Base-by-base conservation (phyloP, 2,329 filamentous ascomycete species). In the Penicillium psychrosexuale region DNA sequence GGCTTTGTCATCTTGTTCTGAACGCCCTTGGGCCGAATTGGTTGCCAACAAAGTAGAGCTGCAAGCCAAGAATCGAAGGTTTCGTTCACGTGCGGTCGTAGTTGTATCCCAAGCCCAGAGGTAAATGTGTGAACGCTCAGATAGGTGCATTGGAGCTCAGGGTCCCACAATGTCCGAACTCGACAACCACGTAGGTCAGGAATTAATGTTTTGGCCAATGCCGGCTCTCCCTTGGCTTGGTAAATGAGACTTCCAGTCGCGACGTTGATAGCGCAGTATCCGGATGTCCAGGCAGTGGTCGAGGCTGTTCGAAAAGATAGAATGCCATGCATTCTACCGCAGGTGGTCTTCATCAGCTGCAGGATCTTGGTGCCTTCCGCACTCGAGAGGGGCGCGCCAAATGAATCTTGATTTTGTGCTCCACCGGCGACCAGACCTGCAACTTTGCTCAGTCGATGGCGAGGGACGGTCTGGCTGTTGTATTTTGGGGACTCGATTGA, bases 21-120 rank as follows among this genome's bases (percentile, higher is more conserved):
- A 34, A 79, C 77, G 11, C 72, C 80, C 48, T 76, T 80, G 5
- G 78, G 78, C 42, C 77, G 72, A 50, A 80, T 76, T 7, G 78
- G 78, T 55, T 80, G 78, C 78, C 78, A 80, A 56, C 78, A 80
- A 13, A 80, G 68, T 37, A 80, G 63, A n/a, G 78, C 78, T 36
- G 77, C 78, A 13, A 80, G 74, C 78, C 78, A 80, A 2, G 78
- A 79, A 61, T 80, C 78, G 56, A 79, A 80, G 3, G 78, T 80
- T 61, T 80, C 78, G 43, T 72, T 75, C 9, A 80, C 77, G 58
- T 78, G 77, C 11, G 78, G 78, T 42, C 73, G 71, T 47, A 80
- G 61, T 61, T 80, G 77, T 52, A 79, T 74, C 5, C 75, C 75
- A 36, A 77, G 66, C n/a, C 74, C 73, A 5, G 77, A 78, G 12